A percentile compares a stretch with the other conserved stretches of the same genome.
phyloP scores from a whole-genome alignment of 2,329 filamentous ascomycete genomes.

The Exserohilum rostratum region DNA sequence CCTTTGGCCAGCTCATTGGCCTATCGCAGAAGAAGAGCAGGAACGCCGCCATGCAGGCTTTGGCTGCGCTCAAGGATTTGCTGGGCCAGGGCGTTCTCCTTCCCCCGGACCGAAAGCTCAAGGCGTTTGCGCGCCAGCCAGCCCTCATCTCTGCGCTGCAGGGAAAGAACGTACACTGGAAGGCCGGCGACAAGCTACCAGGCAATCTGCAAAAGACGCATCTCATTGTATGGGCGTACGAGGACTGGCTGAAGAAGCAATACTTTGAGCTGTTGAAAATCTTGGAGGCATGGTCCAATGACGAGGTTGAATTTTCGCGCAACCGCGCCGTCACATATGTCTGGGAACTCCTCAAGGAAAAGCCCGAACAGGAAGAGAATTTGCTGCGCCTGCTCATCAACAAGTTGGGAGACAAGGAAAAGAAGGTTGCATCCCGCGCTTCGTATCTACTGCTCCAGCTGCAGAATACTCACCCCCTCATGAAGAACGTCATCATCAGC shows the following conservation, averaged over 20 bases:
- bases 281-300: constrained; percentile 89
- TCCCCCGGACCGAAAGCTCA: constrained; percentile 80
- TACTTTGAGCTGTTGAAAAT: constrained; percentile 95
- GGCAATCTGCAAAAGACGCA: constrained; percentile 75
- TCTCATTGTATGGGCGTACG: constrained; percentile 86
- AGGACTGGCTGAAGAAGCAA: constrained; percentile 91
- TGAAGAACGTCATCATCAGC: constrained; percentile 88
- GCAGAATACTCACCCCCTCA: constrained; percentile 84
- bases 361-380: constrained; percentile 96
- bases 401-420: constrained; percentile 93
- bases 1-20: constrained; percentile 80
- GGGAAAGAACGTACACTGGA: constrained; percentile 68
- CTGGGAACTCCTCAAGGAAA: constrained; percentile 89
- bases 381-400: constrained; percentile 89
- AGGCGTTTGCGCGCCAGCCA: constrained; percentile 79
- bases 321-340: constrained; percentile 88
- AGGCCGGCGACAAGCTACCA: constrained; percentile 71
- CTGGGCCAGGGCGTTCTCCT: constrained; percentile 87
- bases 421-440: constrained; percentile 91
- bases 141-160: constrained; percentile 74
- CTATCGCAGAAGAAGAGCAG: constrained; percentile 93
- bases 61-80: constrained; percentile 91
- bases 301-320: constrained; percentile 93
- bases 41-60: constrained; percentile 88
- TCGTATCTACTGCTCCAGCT: constrained; percentile 94